Evolutionary conservation across 768 basidiomycete genomes (phyloP), one percentile per base, ranked within the genome.

Genomic region (Collybia mongolica): DNA sequence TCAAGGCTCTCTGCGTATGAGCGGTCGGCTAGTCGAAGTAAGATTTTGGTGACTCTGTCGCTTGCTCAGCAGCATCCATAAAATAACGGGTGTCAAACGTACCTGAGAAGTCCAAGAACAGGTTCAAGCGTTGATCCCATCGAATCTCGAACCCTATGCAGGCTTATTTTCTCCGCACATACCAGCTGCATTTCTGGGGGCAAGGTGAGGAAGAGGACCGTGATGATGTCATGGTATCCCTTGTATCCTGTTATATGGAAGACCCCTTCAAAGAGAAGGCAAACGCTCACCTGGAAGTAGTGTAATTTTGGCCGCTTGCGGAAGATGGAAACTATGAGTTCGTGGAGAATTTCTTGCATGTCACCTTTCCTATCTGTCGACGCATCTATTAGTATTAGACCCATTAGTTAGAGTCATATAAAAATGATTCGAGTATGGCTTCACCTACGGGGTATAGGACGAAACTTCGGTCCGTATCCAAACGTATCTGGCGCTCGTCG

Each of bases 181-280:
- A 68, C 65, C 0, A 85, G 64, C 39, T 80, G 86, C 19, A 82
- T 57, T 39, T 83, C 79, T 20, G 65, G 65, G 2, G 88, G 87
- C 5, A 93, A 70, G 0, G 89, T 91, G 26, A 93, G 74, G 57
- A 83, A 84, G 3, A 97, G 53, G 11, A 97, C 92, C 0, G 91
- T 88, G 18, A 92, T 75, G 38, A 98, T 92, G 61, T 97, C 94
- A 61, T 97, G 94, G 67, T 90, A 96, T 39, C 94, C 94, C 84
- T 95, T 64, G 24, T 36, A 41, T 6, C 8, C 22, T 6, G 40
- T 24, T 11, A 7, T n/a, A 29, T 40, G 32, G 20, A 24, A 28
- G 29, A 28, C 20, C 42, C 48, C n/a, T 20, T n/a, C 26, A 11
- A 18, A n/a, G n/a, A 24, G 17, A 42, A 35, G n/a, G 17, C 6